Conservation (phyloP, 768 basidiomycete genomes). For the Auriscalpium orientale region DNA sequence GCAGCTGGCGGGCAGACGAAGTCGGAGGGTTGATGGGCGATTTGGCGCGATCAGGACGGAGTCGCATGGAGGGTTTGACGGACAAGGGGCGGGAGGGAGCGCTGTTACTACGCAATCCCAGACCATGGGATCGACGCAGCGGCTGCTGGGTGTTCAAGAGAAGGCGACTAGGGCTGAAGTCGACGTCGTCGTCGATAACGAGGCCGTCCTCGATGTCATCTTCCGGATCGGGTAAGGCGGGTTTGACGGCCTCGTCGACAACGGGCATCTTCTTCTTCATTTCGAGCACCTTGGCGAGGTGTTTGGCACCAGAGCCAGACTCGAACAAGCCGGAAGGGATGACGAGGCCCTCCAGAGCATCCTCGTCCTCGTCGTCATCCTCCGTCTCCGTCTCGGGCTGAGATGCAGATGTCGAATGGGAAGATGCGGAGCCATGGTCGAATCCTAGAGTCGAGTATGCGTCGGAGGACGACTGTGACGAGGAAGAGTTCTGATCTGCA, state of each 20-base stretch:
- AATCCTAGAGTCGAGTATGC: slow-evolving; percentile 76
- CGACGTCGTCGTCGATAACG: slow-evolving; percentile 74
- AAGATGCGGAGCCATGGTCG: slow-evolving; percentile 62
- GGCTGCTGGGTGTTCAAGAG: slow-evolving; percentile 41
- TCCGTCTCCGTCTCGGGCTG: slow-evolving; percentile 70
- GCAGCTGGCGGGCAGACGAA: slow-evolving; percentile 62
- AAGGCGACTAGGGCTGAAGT: slow-evolving; percentile 74
- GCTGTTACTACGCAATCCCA: slow-evolving; percentile 50
- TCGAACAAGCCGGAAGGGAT: slow-evolving; percentile 73
- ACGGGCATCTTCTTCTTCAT: slow-evolving; percentile 48
- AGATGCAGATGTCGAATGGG: slow-evolving; percentile 60
- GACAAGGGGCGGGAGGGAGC: slow-evolving; percentile 42
- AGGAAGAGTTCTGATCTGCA: slow-evolving; percentile 74
- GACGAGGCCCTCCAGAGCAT: slow-evolving; percentile 74
- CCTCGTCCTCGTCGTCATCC: slow-evolving; percentile 49
- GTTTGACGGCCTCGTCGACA: slow-evolving; percentile 44
- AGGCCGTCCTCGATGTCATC: slow-evolving; percentile 85
- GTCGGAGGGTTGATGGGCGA: slow-evolving; percentile 63
- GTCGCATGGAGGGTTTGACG: slow-evolving; percentile 55
- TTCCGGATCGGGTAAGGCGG: slow-evolving; percentile 57
- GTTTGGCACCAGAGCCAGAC: slow-evolving; percentile 50
- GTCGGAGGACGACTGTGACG: slow-evolving; percentile 78
- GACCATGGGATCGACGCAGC: slow-evolving; percentile 23
- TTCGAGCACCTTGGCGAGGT: slow-evolving; percentile 44
- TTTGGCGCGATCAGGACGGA: slow-evolving; percentile 59